Conservation (phyloP, 2,329 filamentous ascomycete species). For the Albophoma yamanashiensis region DNA sequence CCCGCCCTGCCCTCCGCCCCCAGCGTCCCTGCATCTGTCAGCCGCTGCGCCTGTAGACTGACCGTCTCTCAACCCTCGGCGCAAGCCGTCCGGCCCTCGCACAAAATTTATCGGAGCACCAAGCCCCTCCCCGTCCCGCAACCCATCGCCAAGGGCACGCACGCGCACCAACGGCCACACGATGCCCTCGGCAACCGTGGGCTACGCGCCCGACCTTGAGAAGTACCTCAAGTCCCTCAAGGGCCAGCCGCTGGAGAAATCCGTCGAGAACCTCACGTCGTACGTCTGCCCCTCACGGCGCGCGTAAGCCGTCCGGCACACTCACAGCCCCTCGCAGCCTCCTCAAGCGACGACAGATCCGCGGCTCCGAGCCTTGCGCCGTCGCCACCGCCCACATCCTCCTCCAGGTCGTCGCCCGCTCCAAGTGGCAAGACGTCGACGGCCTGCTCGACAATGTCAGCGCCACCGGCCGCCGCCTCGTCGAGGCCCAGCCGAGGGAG, state of each 20-base stretch:
- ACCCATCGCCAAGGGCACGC: not conserved
- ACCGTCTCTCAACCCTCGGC: not conserved
- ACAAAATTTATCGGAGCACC: not conserved
- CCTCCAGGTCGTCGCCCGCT: conserved; percentile 72
- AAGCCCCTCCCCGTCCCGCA: not conserved
- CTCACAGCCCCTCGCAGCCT: conserved; percentile 41
- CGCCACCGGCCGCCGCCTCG: conserved; percentile 65
- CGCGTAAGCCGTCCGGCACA: not conserved
- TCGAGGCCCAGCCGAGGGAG: conserved; percentile 78
- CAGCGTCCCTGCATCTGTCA: not conserved
- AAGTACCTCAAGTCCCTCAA: conserved; percentile 74
- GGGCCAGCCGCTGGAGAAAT: conserved; percentile 63
- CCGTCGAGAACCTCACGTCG: conserved; percentile 77
- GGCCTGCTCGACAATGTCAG: conserved; percentile 73
- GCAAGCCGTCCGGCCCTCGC: not conserved
- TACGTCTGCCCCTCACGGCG: conserved; percentile 31
- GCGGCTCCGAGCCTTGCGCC: conserved; percentile 77
- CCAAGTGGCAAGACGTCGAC: conserved; percentile 66
- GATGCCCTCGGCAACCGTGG: conserved; percentile 24
- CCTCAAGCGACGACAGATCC: conserved; percentile 83
- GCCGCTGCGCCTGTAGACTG: not conserved
- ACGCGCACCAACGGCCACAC: conserved; percentile 4
- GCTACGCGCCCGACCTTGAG: conserved; percentile 58
- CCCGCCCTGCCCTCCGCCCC: not conserved
- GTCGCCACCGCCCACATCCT: conserved; percentile 85